These are phyloP conservation scores for Fusarium luffae DNA, from an alignment of 2,329 filamentous ascomycete species.

Conservation along the genomic window DNA sequence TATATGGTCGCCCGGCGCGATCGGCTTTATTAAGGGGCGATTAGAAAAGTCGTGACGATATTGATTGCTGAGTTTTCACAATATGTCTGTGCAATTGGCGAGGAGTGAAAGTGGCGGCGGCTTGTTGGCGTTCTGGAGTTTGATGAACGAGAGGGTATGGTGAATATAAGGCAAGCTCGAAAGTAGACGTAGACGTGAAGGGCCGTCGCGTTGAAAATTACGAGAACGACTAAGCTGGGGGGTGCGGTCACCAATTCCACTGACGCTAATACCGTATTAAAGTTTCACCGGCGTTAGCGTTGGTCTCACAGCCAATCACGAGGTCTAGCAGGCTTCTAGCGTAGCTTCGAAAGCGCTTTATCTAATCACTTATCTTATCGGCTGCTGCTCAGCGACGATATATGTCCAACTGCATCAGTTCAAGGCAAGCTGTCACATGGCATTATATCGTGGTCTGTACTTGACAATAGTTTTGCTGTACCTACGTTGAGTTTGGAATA, in stretches of 20 bases:
- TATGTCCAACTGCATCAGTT: background rate
- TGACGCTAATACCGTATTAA: slow-evolving; percentile 55
- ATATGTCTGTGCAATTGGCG: background rate
- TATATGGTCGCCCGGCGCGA: slow-evolving; percentile 40
- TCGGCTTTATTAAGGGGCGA: slow-evolving; percentile 3
- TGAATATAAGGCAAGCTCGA: slow-evolving; percentile 10
- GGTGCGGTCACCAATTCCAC: slow-evolving; percentile 55
- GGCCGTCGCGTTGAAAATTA: slow-evolving; percentile 55
- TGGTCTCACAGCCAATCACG: background rate
- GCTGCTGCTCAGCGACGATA: background rate
- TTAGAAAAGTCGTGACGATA: background rate
- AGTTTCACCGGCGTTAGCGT: slow-evolving; percentile 48
- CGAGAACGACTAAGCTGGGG: slow-evolving; percentile 54
- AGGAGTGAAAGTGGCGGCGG: background rate
- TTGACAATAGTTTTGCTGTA: background rate
- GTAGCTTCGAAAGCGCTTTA: background rate
- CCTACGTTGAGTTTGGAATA: background rate
- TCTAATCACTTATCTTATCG: slow-evolving; percentile 36
- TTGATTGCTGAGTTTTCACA: background rate
- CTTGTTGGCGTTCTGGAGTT: background rate
- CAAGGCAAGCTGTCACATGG: background rate
- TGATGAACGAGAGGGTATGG: slow-evolving; percentile 1
- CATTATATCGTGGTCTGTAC: background rate
- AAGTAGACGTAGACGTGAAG: slow-evolving; percentile 39
- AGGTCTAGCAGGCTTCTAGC: background rate